Conservation (phyloP, 2,329 filamentous ascomycete species). For the Ophiostoma ulmi region DNA sequence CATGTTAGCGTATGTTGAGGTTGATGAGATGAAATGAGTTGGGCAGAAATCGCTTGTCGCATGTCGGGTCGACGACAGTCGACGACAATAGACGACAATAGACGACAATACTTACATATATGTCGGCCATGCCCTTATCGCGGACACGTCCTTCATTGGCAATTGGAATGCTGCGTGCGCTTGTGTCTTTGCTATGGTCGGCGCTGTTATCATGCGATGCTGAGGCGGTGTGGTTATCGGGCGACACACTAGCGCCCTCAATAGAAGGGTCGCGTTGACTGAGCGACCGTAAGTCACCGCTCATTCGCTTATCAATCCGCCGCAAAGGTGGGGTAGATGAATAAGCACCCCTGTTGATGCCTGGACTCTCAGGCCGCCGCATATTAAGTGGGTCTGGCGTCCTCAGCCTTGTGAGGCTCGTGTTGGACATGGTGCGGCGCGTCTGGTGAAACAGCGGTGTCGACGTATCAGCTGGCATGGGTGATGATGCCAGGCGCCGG, state of each 20-base stretch:
- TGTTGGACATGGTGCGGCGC: constrained; percentile 48
- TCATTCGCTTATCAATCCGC: constrained; percentile 61
- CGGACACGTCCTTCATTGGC: constrained; percentile 84
- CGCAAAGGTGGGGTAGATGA: constrained; percentile 63
- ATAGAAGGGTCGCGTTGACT: constrained; percentile 54
- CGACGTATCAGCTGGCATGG: constrained; percentile 12
- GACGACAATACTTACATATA: constrained; percentile 64
- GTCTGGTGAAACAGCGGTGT: constrained; percentile 1
- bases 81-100: too few species aligned
- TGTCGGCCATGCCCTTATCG: constrained; percentile 81
- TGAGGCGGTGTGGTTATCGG: constrained; percentile 27
- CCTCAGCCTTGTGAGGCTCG: constrained; percentile 46
- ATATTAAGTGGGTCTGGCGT: constrained; percentile 52
- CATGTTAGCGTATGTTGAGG: background rate
- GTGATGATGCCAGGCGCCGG: constrained; percentile 21
- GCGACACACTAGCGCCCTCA: constrained; percentile 17
- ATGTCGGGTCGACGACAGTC: background rate
- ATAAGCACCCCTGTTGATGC: constrained; percentile 43
- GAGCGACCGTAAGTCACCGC: constrained; percentile 70
- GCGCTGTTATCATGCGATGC: constrained; percentile 24
- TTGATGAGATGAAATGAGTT: background rate
- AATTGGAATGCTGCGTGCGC: constrained; percentile 54
- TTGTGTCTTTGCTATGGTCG: constrained; percentile 20
- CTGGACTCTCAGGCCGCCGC: constrained; percentile 61
- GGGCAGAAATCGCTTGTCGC: background rate